These are phyloP conservation scores for Spatholobus suberectus DNA, from an alignment of 306 rosid genomes.

Conservation along the genomic window DNA sequence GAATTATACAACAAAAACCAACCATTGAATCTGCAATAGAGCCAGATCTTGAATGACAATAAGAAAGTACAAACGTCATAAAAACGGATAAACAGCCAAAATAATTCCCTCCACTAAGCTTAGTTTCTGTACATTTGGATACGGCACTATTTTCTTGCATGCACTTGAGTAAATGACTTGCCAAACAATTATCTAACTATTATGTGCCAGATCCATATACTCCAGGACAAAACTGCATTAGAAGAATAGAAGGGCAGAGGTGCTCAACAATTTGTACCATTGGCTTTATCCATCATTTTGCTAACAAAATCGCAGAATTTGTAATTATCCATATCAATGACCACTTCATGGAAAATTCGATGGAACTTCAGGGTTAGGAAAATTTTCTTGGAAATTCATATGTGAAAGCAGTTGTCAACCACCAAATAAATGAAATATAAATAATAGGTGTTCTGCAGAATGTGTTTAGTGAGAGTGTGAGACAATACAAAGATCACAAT, in stretches of 20 bases:
- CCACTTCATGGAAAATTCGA: not conserved
- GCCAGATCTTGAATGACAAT: not conserved
- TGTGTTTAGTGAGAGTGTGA: not conserved
- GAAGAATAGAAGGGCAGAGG: not conserved
- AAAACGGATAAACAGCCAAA: conserved; percentile 15
- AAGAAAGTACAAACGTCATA: conserved; percentile 17
- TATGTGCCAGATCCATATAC: not conserved
- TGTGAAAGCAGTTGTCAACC: not conserved
- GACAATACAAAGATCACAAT: conserved; percentile 22
- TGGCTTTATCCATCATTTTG: conserved; percentile 5
- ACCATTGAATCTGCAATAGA: not conserved
- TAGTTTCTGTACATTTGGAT: not conserved
- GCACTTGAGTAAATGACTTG: not conserved
- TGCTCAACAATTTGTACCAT: not conserved
- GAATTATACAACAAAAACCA: not conserved
- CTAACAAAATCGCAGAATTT: not conserved
- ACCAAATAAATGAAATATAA: conserved; percentile 2
- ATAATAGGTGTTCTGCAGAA: conserved; percentile 17
- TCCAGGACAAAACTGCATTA: not conserved
- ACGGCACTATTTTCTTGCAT: not conserved
- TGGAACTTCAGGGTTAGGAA: conserved; percentile 13
- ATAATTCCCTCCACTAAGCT: not conserved
- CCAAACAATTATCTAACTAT: conserved; percentile 2
- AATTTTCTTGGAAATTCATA: conserved; percentile 4
- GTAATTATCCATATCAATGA: not conserved